A percentile compares a stretch with the other conserved stretches of the same genome.
phyloP scores from a whole-genome alignment of 768 basidiomycete genomes.

The Xanthoconium purpureum region DNA sequence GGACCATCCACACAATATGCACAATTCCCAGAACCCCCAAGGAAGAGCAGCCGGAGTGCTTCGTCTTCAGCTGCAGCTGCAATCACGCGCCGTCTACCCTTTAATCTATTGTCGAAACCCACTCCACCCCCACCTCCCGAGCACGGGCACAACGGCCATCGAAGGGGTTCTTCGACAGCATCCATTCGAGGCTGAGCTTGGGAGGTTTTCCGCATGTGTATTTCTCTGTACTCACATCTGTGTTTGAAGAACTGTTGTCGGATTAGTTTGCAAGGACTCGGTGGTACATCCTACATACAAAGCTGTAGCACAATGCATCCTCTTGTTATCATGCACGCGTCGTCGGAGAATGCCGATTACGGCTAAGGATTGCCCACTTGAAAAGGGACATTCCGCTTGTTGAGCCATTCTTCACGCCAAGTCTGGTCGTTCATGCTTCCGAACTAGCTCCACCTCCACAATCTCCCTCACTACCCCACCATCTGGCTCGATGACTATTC shows the following conservation, averaged over 20 bases:
- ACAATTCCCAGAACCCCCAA: conserved; percentile 66
- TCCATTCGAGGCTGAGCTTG: conserved; percentile 32
- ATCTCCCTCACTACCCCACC: not conserved
- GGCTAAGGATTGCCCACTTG: conserved; percentile 1
- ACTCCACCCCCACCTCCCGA: conserved; percentile 34
- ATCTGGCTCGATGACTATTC: conserved; percentile 53
- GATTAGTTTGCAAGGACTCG: conserved; percentile 22
- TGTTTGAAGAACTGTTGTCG: conserved; percentile 21
- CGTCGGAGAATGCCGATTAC: conserved; percentile 27
- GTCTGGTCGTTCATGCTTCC: conserved; percentile 10
- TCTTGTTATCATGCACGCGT: not conserved
- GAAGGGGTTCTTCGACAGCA: conserved; percentile 43
- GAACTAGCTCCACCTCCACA: not conserved
- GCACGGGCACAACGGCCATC: conserved; percentile 32
- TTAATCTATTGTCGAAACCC: conserved; percentile 63
- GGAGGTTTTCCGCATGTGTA: not conserved
- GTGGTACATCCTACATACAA: conserved; percentile 2
- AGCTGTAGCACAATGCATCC: conserved; percentile 10
- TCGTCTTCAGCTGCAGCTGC: conserved; percentile 47
- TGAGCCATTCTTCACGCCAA: not conserved
- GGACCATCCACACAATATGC: conserved; percentile 72
- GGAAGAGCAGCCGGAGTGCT: conserved; percentile 38
- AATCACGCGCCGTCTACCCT: conserved; percentile 57
- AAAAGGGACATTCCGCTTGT: conserved; percentile 12
- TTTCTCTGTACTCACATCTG: conserved; percentile 7